Evolutionary conservation across 2,329 filamentous ascomycete species (phyloP), one percentile per base, ranked within the genome.

Genomic region (Botryotinia calthae): DNA sequence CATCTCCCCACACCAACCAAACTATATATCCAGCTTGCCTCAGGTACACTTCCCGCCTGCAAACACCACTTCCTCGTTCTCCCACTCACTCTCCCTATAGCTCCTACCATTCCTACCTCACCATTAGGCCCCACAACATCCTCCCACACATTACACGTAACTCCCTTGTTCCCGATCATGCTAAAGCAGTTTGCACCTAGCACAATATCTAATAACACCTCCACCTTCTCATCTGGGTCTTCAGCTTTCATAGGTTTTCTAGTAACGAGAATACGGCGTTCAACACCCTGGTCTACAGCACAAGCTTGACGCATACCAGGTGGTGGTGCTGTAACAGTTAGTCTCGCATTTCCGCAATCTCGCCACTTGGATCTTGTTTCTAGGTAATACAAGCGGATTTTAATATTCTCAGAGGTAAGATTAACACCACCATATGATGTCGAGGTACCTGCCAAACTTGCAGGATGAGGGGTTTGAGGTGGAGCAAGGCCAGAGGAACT

Each of bases 211-310:
- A 78, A 72, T 16, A 77, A 40, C 12, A 76, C 62, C 44, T 67
- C 48, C 28, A 64, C 71, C 18, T 64, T 65, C 8, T 75, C 71
- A 31, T 72, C 71, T n/a, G 65, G 54, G 48, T 73, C 69, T 44
- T 74, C 75, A 37, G 65, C 65, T 28, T 71, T 73, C 37, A 75
- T 71, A 4, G 75, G 69, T 31, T 75, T 75, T 22, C 64, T 97
- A 97, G 88, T 89, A 37, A 98, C 90, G 25, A 97, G 85, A 73
- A 99, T 89, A 14, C 95, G 90, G 84, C 98, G 98, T 83, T 97
- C 93, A 75, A 92, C 84, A 28, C 90, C 90, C 77, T 90, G 87
- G 75, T 89, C 85, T 75, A 87, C 87, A 58, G 86, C 84, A 71
- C 89, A 85, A 73, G 86, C 88, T 82, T 87, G 88, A 59, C 84